phyloP scores from a whole-genome alignment of 805 yeast genomes.

The Pichia exigua region DNA sequence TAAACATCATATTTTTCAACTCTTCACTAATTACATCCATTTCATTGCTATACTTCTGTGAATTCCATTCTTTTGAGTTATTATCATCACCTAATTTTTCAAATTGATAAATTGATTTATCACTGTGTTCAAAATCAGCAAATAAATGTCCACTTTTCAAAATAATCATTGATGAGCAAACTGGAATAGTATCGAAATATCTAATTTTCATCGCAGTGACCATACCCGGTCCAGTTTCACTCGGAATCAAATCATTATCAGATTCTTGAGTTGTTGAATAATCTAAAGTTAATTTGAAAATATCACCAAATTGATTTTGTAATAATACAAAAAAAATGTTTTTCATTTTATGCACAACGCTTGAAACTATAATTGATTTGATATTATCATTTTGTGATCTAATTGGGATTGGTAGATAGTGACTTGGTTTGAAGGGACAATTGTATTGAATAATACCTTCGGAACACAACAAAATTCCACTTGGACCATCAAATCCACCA shows the following conservation, averaged over 20 bases:
- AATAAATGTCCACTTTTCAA: conserved; percentile 71
- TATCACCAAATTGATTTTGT: conserved; percentile 67
- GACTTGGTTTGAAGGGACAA: conserved; percentile 29
- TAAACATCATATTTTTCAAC: conserved; percentile 16
- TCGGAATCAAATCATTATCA: conserved; percentile 16
- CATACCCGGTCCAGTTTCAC: conserved; percentile 19
- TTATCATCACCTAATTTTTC: conserved; percentile 58
- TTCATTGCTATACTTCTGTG: conserved; percentile 30
- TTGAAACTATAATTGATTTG: conserved; percentile 38
- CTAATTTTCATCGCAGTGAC: conserved; percentile 40
- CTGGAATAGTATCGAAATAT: conserved; percentile 73
- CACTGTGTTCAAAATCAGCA: conserved; percentile 54
- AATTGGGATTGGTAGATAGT: conserved; percentile 49
- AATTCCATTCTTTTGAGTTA: conserved; percentile 29
- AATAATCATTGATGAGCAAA: conserved; percentile 46
- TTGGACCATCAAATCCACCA: conserved; percentile 59
- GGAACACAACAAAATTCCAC: conserved; percentile 63
- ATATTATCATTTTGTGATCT: conserved; percentile 20
- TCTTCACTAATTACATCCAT: conserved; percentile 23
- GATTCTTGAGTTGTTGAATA: conserved; percentile 34
- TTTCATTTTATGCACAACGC: conserved; percentile 61
- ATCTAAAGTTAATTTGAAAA: conserved; percentile 57
- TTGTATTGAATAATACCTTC: conserved; percentile 46
- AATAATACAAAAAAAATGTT: conserved; percentile 55
- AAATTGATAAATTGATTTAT: conserved; percentile 69